phyloP scores from a whole-genome alignment of 441 rosid species.

The Populus hybrid region DNA sequence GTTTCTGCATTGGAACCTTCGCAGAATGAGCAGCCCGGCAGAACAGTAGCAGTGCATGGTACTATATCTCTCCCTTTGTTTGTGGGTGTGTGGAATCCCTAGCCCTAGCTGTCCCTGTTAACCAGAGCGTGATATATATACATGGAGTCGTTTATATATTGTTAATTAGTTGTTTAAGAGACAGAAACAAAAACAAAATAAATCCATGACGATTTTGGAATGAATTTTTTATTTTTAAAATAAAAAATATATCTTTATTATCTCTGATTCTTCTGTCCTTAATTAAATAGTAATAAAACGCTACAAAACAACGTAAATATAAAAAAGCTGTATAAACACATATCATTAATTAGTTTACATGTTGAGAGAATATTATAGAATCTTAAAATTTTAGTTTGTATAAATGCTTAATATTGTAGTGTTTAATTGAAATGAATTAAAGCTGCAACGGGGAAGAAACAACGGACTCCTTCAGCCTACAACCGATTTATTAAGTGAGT shows the following conservation, averaged over 20 bases:
- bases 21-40: neutral
- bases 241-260: too few species aligned
- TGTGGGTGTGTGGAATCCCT: neutral
- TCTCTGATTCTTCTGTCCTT: too few species aligned
- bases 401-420: neutral
- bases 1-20: conserved; percentile 1
- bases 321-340: too few species aligned
- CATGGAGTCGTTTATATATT: too few species aligned
- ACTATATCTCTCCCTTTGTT: neutral
- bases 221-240: too few species aligned
- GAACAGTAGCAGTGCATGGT: neutral
- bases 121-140: neutral
- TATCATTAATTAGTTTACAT: too few species aligned
- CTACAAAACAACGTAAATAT: too few species aligned
- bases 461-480: conserved; percentile 22
- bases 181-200: too few species aligned
- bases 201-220: too few species aligned
- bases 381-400: neutral
- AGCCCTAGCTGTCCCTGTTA: neutral
- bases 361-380: neutral
- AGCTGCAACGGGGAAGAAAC: conserved; percentile 18
- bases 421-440: neutral
- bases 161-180: too few species aligned
- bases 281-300: too few species aligned
- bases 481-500: conserved; percentile 22